These are phyloP conservation scores for Liquidambar formosana DNA, from an alignment of 164 flowering plant species.

Conservation along the genomic window DNA sequence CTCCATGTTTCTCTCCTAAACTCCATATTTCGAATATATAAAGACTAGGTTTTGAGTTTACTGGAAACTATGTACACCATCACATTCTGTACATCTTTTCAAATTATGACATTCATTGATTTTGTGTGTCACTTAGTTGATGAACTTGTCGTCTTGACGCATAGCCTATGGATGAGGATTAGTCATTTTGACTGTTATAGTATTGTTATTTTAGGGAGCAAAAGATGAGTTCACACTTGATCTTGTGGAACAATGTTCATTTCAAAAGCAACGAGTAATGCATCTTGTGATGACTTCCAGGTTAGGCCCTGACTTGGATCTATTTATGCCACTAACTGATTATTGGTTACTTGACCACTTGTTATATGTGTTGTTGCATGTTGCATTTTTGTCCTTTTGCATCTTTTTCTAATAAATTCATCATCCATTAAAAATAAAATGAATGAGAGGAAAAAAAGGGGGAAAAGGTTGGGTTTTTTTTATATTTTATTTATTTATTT, in stretches of 20 bases:
- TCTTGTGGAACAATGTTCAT: slow-evolving; percentile 97
- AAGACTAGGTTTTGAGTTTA: not conserved
- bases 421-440: not conserved
- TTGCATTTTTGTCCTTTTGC: not conserved
- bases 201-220: slow-evolving; percentile 55
- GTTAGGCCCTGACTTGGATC: slow-evolving; percentile 35
- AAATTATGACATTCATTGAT: not conserved
- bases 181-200: not conserved
- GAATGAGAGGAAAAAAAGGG: no score
- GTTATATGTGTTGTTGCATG: not conserved
- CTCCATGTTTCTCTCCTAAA: not conserved
- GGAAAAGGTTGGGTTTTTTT: no score
- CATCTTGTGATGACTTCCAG: slow-evolving; percentile 88
- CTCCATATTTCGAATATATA: not conserved
- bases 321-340: not conserved
- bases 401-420: not conserved
- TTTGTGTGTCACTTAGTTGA: not conserved
- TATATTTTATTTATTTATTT: no score
- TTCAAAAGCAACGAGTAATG: slow-evolving; percentile 91
- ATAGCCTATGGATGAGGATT: not conserved
- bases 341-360: not conserved
- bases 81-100: not conserved
- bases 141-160: not conserved
- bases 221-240: slow-evolving; percentile 95
- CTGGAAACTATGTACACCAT: not conserved